phyloP scores from a whole-genome alignment of 139 green algal species.

The Mesostigma viride region DNA sequence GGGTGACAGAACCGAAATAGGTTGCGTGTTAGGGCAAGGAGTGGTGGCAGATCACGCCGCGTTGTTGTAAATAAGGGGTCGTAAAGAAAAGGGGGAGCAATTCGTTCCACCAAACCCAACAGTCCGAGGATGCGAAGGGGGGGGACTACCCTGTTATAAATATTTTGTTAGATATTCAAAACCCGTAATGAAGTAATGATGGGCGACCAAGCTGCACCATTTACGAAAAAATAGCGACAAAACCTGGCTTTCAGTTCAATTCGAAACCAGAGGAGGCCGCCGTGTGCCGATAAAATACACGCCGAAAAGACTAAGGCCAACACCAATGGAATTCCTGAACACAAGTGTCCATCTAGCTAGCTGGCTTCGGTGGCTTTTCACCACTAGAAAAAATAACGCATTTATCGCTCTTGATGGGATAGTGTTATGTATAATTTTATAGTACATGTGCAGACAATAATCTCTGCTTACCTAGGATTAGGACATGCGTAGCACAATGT shows the following conservation, averaged over 20 bases:
- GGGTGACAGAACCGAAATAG: background rate
- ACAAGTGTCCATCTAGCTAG: background rate
- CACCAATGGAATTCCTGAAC: background rate
- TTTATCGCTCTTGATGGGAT: background rate
- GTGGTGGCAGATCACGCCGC: background rate
- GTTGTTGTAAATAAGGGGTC: background rate
- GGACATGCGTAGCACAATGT: slow-evolving; percentile 22
- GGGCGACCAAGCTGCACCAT: no score
- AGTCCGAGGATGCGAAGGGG: no score
- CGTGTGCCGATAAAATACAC: no score
- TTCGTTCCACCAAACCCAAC: background rate
- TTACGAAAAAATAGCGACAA: no score
- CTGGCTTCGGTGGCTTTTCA: background rate
- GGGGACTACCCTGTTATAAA: no score
- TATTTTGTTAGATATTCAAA: no score
- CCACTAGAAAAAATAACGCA: background rate
- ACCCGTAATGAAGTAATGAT: no score
- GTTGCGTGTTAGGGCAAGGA: background rate
- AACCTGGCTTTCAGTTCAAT: no score
- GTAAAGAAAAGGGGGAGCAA: background rate
- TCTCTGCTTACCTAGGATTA: slow-evolving; percentile 25
- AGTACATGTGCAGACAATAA: no score
- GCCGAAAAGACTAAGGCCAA: background rate
- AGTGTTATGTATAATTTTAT: slow-evolving; percentile 4
- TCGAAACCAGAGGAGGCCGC: no score